Base-by-base conservation (phyloP, 805 yeast genomes). In the Saturnispora besseyi region DNA sequence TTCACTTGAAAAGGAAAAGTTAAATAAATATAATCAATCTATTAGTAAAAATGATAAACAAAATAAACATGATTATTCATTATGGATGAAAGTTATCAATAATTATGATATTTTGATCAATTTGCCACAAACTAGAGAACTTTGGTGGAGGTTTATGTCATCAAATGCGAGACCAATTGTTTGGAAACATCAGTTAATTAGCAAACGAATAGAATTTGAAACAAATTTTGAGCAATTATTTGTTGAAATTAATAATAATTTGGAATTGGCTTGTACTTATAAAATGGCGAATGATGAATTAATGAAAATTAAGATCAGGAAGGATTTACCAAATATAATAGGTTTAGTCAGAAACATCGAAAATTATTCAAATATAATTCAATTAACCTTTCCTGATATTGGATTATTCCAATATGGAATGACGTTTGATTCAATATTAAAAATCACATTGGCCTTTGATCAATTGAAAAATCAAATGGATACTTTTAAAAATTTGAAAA, bases 131-230 rank as follows among this genome's bases (percentile, higher is more conserved):
- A 70, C 74, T 5, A 66, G 82, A 42, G 82, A 78, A 52, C 61
- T 79, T 31, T 77, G 81, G 78, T 79, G 84, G 84, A 64, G 81
- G 33, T 82, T 82, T 4, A 59, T 80, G 3, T 81, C 84, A 1
- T 58, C 59, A 21, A 45, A 46, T 13, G 57, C 70, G 5, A 66
- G 89, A 41, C 61, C 67, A 5, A 60, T 62, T 10, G 67, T 82
- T 2, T 84, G 89, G 89, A 59, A 63, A 51, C 62, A 61, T 42
- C 75, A 71, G 52, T 62, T 75, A 32, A 75, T 73, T 2, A 68
- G 67, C 50, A 55, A 71, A 15, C 66, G 65, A 52, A 52, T 55
- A 24, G 32, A 44, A 29, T 5, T 12, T 4, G 45, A 66, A 30
- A 55, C 61, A 8, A 15, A 29, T 12, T 15, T 55, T 6, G 34